A percentile compares a stretch with the other conserved stretches of the same genome.
phyloP scores from a whole-genome alignment of 805 yeast species.

The Clavispora fructus region DNA sequence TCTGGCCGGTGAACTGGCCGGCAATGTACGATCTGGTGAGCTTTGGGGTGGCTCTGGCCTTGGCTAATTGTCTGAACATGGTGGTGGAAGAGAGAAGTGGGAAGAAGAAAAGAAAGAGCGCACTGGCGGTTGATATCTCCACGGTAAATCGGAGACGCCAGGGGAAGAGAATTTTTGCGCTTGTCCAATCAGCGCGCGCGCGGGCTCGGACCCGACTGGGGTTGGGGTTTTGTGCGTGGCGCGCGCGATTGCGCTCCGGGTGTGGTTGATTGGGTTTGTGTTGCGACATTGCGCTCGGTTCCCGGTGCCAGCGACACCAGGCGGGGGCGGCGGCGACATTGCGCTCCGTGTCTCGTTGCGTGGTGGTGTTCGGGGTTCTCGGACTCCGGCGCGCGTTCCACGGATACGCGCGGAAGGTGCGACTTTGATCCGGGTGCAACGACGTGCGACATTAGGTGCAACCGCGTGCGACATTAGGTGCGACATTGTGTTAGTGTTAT shows the following conservation, averaged over 20 bases:
- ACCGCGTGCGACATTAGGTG: too few species aligned
- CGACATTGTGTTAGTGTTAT: too few species aligned
- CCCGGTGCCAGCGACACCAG: too few species aligned
- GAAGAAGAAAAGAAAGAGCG: not conserved
- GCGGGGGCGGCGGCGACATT: not conserved
- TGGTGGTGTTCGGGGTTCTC: not conserved
- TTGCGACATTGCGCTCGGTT: too few species aligned
- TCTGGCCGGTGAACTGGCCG: conserved; percentile 58
- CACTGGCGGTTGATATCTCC: not conserved
- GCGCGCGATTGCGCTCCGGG: too few species aligned
- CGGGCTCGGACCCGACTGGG: not conserved
- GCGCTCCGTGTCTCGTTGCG: not conserved
- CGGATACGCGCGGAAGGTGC: not conserved
- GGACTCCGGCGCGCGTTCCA: not conserved
- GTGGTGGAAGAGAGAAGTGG: conserved; percentile 1
- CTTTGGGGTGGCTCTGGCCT: conserved; percentile 14
- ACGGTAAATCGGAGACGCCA: not conserved
- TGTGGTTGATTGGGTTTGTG: too few species aligned
- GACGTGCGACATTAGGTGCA: too few species aligned
- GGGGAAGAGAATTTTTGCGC: conserved; percentile 11
- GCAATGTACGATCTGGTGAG: conserved; percentile 49
- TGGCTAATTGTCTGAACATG: conserved; percentile 19
- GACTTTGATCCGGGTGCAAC: too few species aligned
- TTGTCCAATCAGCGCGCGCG: conserved; percentile 16
- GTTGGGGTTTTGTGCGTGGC: too few species aligned